Conservation (phyloP, 768 basidiomycete genomes). For the Kwoniella pini region DNA sequence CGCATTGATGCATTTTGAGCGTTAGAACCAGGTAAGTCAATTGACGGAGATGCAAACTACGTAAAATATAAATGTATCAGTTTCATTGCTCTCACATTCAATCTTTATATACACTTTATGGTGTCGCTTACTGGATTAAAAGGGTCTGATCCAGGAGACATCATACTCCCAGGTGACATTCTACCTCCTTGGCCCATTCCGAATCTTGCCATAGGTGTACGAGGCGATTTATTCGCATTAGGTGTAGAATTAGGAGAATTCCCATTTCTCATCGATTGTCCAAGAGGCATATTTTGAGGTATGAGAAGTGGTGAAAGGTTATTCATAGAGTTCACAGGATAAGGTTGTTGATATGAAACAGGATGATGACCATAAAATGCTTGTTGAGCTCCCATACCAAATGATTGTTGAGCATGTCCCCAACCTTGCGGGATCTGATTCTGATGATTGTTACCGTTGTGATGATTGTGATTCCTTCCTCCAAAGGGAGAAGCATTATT, state of each 20-base stretch:
- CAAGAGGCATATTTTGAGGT: conserved; percentile 42
- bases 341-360: conserved; percentile 21
- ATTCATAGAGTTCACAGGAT: conserved; percentile 3
- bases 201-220: conserved; percentile 30
- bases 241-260: conserved; percentile 14
- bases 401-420: conserved; percentile 5
- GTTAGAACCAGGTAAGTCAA: conserved; percentile 37
- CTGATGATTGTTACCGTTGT: conserved; percentile 13
- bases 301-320: conserved; percentile 40
- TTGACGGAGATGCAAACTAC: conserved; percentile 49
- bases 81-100: not conserved
- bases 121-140: conserved; percentile 52
- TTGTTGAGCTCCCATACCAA: conserved; percentile 8
- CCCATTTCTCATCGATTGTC: conserved; percentile 36
- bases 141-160: conserved; percentile 52
- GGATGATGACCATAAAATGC: not conserved
- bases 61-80: not conserved
- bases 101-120: not conserved
- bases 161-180: conserved; percentile 47
- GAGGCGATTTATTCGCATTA: conserved; percentile 19
- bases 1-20: conserved; percentile 23
- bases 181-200: conserved; percentile 23
- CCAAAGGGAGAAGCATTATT: conserved; percentile 26
- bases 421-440: conserved; percentile 1
- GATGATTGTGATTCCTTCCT: conserved; percentile 5